Conservation (phyloP, 306 rosid genomes). For the Malus fusca region DNA sequence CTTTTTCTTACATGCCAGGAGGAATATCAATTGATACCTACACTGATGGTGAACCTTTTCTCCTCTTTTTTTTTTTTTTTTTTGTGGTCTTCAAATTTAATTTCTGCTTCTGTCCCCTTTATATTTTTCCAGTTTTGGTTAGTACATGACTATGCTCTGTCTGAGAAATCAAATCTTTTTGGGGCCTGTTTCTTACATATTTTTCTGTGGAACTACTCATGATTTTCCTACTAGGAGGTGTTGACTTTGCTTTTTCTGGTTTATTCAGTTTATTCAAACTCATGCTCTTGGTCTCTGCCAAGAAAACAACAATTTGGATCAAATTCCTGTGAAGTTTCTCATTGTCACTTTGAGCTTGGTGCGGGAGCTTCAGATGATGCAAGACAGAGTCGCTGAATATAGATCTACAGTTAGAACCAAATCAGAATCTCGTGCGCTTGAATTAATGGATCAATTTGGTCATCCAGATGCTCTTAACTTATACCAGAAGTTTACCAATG, state of each 20-base stretch:
- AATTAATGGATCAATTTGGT: conserved; percentile 27
- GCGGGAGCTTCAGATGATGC: conserved; percentile 65
- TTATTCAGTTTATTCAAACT: conserved; percentile 59
- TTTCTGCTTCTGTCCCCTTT: neutral
- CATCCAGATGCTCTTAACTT: conserved; percentile 32
- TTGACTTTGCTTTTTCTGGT: conserved; percentile 16
- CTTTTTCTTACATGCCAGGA: conserved; percentile 59
- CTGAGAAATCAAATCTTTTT: neutral
- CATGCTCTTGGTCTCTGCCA: conserved; percentile 37
- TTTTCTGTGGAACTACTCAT: neutral
- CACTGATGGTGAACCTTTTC: conserved; percentile 43
- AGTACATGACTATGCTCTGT: neutral
- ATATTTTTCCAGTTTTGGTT: neutral
- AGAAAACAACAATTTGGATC: conserved; percentile 35
- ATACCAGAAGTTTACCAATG: conserved; percentile 41
- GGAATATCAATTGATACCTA: conserved; percentile 51
- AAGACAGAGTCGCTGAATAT: conserved; percentile 40
- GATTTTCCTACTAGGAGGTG: neutral
- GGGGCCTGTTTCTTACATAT: neutral
- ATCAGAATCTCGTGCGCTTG: conserved; percentile 22
- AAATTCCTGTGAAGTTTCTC: conserved; percentile 61
- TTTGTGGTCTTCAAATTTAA: neutral
- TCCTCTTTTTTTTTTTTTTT: neutral
- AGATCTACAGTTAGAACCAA: conserved; percentile 30
- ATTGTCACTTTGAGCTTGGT: conserved; percentile 59